These are phyloP conservation scores for Botrytis pseudocinerea DNA, from an alignment of 2,329 filamentous ascomycete species.

Conservation along the genomic window DNA sequence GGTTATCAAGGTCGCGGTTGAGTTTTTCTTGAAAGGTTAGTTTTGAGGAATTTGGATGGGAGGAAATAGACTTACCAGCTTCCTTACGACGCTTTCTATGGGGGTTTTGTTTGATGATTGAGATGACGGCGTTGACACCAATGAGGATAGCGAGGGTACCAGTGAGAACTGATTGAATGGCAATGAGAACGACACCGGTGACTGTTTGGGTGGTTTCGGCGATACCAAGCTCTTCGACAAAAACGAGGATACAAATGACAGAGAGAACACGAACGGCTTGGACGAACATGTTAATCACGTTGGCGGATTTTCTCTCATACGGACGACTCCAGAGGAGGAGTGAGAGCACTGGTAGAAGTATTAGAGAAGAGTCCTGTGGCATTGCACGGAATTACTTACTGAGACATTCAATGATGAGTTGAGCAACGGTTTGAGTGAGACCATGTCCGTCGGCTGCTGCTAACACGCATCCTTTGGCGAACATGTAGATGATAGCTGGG, in stretches of 20 bases:
- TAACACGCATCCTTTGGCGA: slow-evolving; percentile 82
- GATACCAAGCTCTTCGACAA: slow-evolving; percentile 90
- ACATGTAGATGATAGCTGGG: slow-evolving; percentile 85
- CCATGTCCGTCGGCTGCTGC: slow-evolving; percentile 85
- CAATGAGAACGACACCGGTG: slow-evolving; percentile 88
- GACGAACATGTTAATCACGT: slow-evolving; percentile 91
- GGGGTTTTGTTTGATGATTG: slow-evolving; percentile 83
- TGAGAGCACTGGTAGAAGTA: slow-evolving; percentile 56
- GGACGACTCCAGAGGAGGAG: slow-evolving; percentile 83
- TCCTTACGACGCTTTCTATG: slow-evolving; percentile 87
- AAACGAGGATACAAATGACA: slow-evolving; percentile 84
- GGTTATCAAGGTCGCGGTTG: slow-evolving; percentile 73
- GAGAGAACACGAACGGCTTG: slow-evolving; percentile 87
- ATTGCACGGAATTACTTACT: slow-evolving; percentile 32
- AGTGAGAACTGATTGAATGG: slow-evolving; percentile 83
- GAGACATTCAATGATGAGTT: slow-evolving; percentile 76
- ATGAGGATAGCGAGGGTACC: slow-evolving; percentile 84
- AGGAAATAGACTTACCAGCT: slow-evolving; percentile 65
- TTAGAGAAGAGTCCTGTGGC: background rate
- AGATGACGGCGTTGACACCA: slow-evolving; percentile 81
- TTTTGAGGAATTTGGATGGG: background rate
- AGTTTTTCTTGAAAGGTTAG: slow-evolving; percentile 63
- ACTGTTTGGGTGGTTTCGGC: slow-evolving; percentile 91
- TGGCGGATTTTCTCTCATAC: slow-evolving; percentile 82
- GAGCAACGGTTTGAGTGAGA: slow-evolving; percentile 74